A percentile compares a stretch with the other conserved stretches of the same genome.
phyloP scores from a whole-genome alignment of 2,329 filamentous ascomycete genomes.

The Fusarium denticulatum region DNA sequence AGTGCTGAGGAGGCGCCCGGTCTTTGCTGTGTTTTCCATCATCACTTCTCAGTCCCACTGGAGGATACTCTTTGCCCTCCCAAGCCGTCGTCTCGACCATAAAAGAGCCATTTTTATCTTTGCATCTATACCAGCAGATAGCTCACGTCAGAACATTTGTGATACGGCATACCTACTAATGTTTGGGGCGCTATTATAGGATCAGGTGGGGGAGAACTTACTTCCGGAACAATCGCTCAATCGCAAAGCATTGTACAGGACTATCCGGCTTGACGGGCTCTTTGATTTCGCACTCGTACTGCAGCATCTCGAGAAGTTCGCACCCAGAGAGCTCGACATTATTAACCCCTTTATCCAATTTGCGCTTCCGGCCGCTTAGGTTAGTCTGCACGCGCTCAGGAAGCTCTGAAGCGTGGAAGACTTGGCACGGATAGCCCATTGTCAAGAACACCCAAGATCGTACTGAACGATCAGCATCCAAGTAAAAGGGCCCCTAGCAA shows the following conservation, averaged over 20 bases:
- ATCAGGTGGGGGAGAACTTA: slow-evolving; percentile 49
- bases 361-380: slow-evolving; percentile 62
- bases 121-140: slow-evolving; percentile 60
- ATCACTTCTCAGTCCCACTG: slow-evolving; percentile 11
- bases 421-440: slow-evolving; percentile 69
- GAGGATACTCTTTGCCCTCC: slow-evolving; percentile 56
- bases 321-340: slow-evolving; percentile 64
- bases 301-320: slow-evolving; percentile 66
- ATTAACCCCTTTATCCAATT: slow-evolving; percentile 52
- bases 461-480: not conserved
- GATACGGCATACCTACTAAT: not conserved
- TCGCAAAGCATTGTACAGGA: slow-evolving; percentile 64
- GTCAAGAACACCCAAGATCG: not conserved
- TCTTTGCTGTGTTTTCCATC: slow-evolving; percentile 24
- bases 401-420: slow-evolving; percentile 64
- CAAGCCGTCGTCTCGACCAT: slow-evolving; percentile 72
- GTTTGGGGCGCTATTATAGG: not conserved
- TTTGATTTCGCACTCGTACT: slow-evolving; percentile 68
- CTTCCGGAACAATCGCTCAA: slow-evolving; percentile 69
- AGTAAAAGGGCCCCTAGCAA: not conserved
- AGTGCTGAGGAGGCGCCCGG: slow-evolving; percentile 37
- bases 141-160: slow-evolving; percentile 3
- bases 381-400: slow-evolving; percentile 60
- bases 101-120: slow-evolving; percentile 66
- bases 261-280: slow-evolving; percentile 57